Evolutionary conservation across 2,329 filamentous ascomycete species (phyloP), one percentile per base, ranked within the genome.

Genomic region (Ophiostoma piceae): DNA sequence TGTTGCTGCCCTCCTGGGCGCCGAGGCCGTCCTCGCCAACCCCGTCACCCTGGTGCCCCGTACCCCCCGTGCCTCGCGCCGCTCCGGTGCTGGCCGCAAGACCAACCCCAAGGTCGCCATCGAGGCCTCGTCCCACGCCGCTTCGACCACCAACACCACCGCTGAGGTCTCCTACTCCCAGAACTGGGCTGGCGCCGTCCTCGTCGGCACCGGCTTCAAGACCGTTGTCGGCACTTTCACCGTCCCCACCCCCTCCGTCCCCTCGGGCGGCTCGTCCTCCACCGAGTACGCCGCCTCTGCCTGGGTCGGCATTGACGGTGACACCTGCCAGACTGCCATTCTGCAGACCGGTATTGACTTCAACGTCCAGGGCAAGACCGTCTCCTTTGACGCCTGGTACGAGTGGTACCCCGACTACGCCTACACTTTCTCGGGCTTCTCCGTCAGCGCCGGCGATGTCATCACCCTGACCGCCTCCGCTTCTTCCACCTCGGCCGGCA

Each of bases 21-120:
- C 81, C 68, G 78, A 78, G 70, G 75, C 78, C 69, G 80, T 79
- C 66, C 67, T 83, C 47, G 83, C 82, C 47, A 82, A 82, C 37
- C 84, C 83, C 43, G 79, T 82, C 51, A 80, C 78, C 19, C 78
- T 79, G 35, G 75, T 78, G 39, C 80, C 79, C 67, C 80, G 79
- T 70, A 79, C 75, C 62, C 76, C 77, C 60, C 76, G 76, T n/a
- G 77, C 75, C 70, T 75, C 62, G 70, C 75, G 70, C 73, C 75
- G 75, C 29, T 19, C 37, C 0, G 76, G 75, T 70, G 75, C 66
- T 71, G 74, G 67, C 73, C 74, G 75, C 68, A 35, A 41, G 39
- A 64, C 66, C 0, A n/a, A 22, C 1, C 69, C 69, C 22, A 54
- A 47, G 9, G 14, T 66, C 11, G 3, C 22, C 8, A 35, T 41